These are phyloP conservation scores for Fusarium mangiferae DNA, from an alignment of 2,329 filamentous ascomycete species.

Conservation along the genomic window DNA sequence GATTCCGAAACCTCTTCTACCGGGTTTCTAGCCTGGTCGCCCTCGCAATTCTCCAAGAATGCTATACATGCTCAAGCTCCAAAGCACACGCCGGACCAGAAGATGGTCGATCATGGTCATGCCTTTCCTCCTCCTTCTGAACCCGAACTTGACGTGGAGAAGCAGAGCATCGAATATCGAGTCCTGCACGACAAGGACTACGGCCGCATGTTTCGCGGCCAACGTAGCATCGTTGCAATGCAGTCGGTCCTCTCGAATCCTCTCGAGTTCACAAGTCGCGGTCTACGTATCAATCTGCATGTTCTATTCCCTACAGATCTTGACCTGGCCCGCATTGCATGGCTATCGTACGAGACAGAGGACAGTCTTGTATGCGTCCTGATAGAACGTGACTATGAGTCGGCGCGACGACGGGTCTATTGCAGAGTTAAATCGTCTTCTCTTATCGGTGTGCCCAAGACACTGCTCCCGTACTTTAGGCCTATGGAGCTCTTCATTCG, in stretches of 20 bases:
- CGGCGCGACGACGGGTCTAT: background rate
- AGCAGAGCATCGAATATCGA: background rate
- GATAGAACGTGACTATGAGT: background rate
- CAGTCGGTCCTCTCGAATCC: background rate
- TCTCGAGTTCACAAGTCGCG: conserved; percentile 7
- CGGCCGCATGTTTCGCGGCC: background rate
- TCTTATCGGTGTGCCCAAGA: background rate
- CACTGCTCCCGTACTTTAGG: background rate
- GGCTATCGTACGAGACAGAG: conserved; percentile 11
- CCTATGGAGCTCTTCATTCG: conserved; percentile 1
- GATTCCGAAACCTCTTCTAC: background rate
- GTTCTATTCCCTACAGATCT: background rate
- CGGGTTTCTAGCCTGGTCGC: conserved; percentile 12
- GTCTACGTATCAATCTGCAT: conserved; percentile 6
- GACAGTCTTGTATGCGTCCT: conserved; percentile 7
- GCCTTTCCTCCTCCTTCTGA: background rate
- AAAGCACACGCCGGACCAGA: background rate
- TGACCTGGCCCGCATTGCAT: background rate
- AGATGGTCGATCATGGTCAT: background rate
- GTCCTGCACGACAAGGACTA: conserved; percentile 1
- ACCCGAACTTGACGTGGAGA: background rate
- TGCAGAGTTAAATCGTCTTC: background rate
- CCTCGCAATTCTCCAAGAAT: conserved; percentile 4
- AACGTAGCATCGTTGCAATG: conserved; percentile 4
- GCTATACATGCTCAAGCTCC: background rate